Evolutionary conservation across 352 stramenopile genomes (phyloP), one percentile per base, ranked within the genome.

Genomic region (Pelagophyceae sp.): DNA sequence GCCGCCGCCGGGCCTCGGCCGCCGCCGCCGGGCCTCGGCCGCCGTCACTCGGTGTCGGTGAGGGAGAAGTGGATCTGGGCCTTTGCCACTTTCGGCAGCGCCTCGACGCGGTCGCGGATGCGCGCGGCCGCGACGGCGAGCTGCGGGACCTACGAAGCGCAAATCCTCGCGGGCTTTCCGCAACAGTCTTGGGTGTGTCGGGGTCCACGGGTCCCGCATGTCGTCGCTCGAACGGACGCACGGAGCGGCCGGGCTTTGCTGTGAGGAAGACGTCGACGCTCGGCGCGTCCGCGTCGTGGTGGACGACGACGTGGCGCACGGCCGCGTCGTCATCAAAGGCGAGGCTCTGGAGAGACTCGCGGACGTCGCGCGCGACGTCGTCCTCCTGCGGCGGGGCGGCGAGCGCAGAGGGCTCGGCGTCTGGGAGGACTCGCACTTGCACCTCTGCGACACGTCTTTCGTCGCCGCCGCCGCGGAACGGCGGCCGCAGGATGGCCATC

Each of bases 221-320:
- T 67, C 58, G 58, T 67, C 58, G 58, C 23, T 25, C 17, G 50
- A 25, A 25, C 50, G 50, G 50, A 25, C 50, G 50, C 17, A 60
- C 17, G 17, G 15, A 25, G 50, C 25, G 50, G 50, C n/a, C n/a
- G n/a, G n/a, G n/a, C n/a, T n/a, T n/a, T n/a, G n/a, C 6, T 3
- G 6, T 1, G 67, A 74, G 67, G 67, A 58, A 50, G 67, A 74
- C n/a, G 67, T 74, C 35, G 67, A 74, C 5, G 17, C 58, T 37
- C 35, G 35, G 17, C 27, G 5, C 15, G 17, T 60, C 11, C 35
- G 17, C 67, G 67, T 74, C 38, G 35, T 31, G 2, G 67, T 58
- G 31, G 67, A 31, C 17, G 27, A 74, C 38, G 33, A 11, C 33
- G 17, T 58, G 31, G 17, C 35, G 31, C 15, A 58, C 3, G 63